Base-by-base conservation (phyloP, 768 basidiomycete species). In the Cystofilobasidium macerans region DNA sequence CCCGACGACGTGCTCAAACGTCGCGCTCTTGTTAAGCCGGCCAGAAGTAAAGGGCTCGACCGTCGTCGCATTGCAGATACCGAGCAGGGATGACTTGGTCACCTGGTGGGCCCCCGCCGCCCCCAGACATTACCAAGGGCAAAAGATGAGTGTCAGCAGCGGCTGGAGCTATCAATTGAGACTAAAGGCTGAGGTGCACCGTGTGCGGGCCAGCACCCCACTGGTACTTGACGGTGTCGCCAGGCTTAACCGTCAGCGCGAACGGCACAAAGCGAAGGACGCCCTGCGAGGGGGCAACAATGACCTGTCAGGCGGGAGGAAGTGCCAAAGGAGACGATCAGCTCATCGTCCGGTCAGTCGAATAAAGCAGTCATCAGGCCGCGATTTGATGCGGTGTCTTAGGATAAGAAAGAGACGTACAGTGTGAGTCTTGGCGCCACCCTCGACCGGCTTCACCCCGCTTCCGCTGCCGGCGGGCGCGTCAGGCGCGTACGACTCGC, bases 211-310 rank as follows among this genome's bases (percentile, higher is more conserved):
- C 82, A 61, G 85, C 87, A 63, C 81, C 81, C 87, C 87, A 90
- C 76, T 84, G 79, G 79, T 84, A 89, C 73, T 80, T 78, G 77
- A 89, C 75, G 71, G 85, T 87, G 76, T 88, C 87, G 62, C 87
- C 87, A 67, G 85, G 82, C 36, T 85, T 83, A 6, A 86, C 87
- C 72, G 87, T 86, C 69, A 85, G 75, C 30, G 83, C 83, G 76
- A 86, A 87, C 38, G 87, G 87, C 60, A 88, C 79, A 71, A 58
- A 43, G 40, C 35, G 24, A 22, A 58, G 54, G 20, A 54, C 42
- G 28, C 87, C 87, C 73, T 86, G 81, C 3, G 82, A 82, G 30
- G 87, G 87, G 22, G 87, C 87, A 61, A 89, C 87, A 70, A 86
- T 82, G 74, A 89, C 82, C 60, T 61, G 60, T 0, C 38, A 28